Conservation (phyloP, 148 eudicot genomes). For the Polygonum maritimum region DNA sequence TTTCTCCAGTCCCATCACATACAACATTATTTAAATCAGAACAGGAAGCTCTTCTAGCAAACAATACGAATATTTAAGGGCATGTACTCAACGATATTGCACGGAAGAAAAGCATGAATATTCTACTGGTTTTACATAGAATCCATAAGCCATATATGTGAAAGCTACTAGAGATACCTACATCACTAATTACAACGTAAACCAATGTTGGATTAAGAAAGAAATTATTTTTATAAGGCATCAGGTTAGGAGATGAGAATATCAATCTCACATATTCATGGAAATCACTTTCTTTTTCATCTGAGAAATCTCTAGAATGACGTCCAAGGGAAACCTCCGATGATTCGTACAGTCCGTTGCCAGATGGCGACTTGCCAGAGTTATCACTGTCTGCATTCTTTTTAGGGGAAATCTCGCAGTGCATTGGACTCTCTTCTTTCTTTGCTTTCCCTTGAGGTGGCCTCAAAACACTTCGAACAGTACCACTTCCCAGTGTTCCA, state of each 20-base stretch:
- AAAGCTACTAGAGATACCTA: neutral
- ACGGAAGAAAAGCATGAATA: neutral
- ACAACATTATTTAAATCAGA: neutral
- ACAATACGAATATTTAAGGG: neutral
- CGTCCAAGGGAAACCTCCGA: slow-evolving; percentile 50
- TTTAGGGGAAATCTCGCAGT: slow-evolving; percentile 34
- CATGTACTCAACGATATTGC: neutral
- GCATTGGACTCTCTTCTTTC: slow-evolving; percentile 40
- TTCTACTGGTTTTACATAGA: neutral
- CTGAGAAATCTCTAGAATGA: slow-evolving; percentile 42
- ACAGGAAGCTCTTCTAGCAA: neutral
- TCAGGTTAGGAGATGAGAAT: slow-evolving; percentile 6
- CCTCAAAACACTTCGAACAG: slow-evolving; percentile 63
- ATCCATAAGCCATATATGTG: neutral
- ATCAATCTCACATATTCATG: slow-evolving; percentile 41
- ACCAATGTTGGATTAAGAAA: neutral
- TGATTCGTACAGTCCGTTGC: slow-evolving; percentile 42
- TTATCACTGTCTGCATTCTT: slow-evolving; percentile 39
- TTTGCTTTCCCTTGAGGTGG: slow-evolving; percentile 77
- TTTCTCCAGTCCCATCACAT: neutral
- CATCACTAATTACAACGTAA: neutral
- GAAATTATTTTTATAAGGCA: neutral
- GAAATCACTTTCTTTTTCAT: slow-evolving; percentile 31
- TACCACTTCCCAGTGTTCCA: slow-evolving; percentile 34
- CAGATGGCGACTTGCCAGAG: slow-evolving; percentile 46